phyloP scores from a whole-genome alignment of 2,329 filamentous ascomycete genomes.

The Seiridium cupressi region DNA sequence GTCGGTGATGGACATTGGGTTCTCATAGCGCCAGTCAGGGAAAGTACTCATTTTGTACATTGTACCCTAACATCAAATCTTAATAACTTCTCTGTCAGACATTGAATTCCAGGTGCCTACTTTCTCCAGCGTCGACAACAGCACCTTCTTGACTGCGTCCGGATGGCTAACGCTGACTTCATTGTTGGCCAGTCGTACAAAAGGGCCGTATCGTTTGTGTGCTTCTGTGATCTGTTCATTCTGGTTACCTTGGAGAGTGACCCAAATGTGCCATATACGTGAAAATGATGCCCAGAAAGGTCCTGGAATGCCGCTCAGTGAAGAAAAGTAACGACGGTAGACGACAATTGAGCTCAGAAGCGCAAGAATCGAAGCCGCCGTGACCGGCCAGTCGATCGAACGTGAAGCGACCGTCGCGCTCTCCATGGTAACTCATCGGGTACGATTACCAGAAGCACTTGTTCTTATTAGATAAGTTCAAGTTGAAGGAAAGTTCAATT shows the following conservation, averaged over 20 bases:
- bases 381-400: background rate
- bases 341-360: background rate
- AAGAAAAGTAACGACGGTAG: background rate
- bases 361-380: background rate
- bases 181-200: conserved; percentile 38
- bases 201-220: conserved; percentile 37
- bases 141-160: conserved; percentile 36
- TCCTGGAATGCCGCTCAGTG: conserved; percentile 27
- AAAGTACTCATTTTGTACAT: conserved; percentile 8
- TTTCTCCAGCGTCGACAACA: conserved; percentile 31
- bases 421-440: no score
- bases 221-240: conserved; percentile 33
- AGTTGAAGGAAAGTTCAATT: no score
- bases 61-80: background rate
- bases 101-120: conserved; percentile 5
- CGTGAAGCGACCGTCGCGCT: background rate
- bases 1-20: conserved; percentile 10
- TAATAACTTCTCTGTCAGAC: conserved; percentile 11
- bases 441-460: no score
- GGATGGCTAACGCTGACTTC: conserved; percentile 36
- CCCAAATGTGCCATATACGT: conserved; percentile 35
- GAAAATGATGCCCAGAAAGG: conserved; percentile 37
- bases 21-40: conserved; percentile 12
- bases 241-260: conserved; percentile 31
- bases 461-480: no score